Evolutionary conservation across 441 rosid genomes (phyloP), one percentile per base, ranked within the genome.

Genomic region (Erysimum cheiri): DNA sequence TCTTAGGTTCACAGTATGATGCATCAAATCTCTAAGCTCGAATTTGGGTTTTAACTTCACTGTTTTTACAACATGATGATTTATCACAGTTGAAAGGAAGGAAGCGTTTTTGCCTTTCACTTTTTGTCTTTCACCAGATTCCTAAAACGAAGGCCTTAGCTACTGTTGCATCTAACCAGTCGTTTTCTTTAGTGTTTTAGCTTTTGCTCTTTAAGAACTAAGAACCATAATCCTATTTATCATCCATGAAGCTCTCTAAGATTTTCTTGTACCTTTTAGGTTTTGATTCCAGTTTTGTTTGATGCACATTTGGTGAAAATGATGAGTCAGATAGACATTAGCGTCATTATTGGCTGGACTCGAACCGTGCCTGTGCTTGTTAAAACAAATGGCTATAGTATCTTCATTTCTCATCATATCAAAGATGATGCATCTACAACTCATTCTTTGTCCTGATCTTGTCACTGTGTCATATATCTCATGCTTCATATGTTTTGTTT

Each of bases 1-100:
- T 54, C 64, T 22, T 43, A 14, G 55, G 10, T 63, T 63, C 64
- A 70, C 48, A 55, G 62, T n/a, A 62, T 12, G 55, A 53, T 15
- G 1, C 69, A 40, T 61, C 13, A 60, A 32, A 61, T 52, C 39
- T 53, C 31, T 43, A 40, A 32, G 24, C 58, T 58, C 60, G 3
- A 3, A 6, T 24, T 47, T 58, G 11, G n/a, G 19, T 13, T 69
- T 46, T 15, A 49, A 29, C 31, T 39, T 48, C 41, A 49, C 52
- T 60, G 28, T 70, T 40, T 17, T 58, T 4, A 47, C 44, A 32
- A 40, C 35, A 31, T 61, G 44, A 32, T 70, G 46, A 32, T 31
- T 32, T 70, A 52, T 14, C 55, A 56, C 5, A 56, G 72, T 22
- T 48, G 50, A 60, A n/a, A n/a, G n/a, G n/a, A 44, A 50, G 3